These are phyloP conservation scores for Neurospora tetrasperma DNA, from an alignment of 495 filamentous ascomycete species.

Conservation along the genomic window DNA sequence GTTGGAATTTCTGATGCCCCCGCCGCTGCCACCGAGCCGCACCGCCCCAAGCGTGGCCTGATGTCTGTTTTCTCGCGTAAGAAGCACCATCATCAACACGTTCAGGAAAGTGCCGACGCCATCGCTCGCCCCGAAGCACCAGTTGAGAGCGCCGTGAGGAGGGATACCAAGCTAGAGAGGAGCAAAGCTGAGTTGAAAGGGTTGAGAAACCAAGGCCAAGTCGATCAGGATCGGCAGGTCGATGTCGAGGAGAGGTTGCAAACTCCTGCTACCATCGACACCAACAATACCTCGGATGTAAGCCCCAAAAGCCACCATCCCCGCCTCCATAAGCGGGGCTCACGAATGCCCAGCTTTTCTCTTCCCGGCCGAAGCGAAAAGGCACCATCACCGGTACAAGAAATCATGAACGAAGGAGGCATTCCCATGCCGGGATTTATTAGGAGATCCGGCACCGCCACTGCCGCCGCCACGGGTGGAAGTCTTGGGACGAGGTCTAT, in stretches of 20 bases:
- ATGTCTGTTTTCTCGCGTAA: constrained; percentile 39
- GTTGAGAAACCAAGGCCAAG: constrained; percentile 10
- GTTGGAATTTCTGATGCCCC: background rate
- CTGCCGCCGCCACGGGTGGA: background rate
- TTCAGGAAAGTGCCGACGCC: constrained; percentile 18
- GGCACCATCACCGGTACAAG: constrained; percentile 21
- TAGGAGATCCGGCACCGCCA: background rate
- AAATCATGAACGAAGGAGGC: constrained; percentile 5
- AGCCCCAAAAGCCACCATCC: background rate
- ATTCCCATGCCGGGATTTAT: background rate
- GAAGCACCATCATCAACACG: constrained; percentile 18
- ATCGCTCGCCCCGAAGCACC: constrained; percentile 31
- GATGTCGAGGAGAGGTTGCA: background rate
- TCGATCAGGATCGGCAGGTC: background rate
- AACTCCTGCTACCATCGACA: background rate
- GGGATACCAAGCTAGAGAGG: constrained; percentile 43
- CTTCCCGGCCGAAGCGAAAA: background rate
- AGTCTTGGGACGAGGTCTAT: constrained; percentile 24
- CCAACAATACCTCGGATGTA: constrained; percentile 12
- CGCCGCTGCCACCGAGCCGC: constrained; percentile 1
- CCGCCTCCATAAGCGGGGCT: background rate
- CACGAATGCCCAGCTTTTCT: background rate
- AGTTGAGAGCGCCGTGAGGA: constrained; percentile 37
- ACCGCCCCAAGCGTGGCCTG: constrained; percentile 24
- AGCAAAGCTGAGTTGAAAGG: constrained; percentile 29